A percentile compares a stretch with the other conserved stretches of the same genome.
phyloP scores from a whole-genome alignment of 805 yeast genomes.

The Yarrowia sp. region DNA sequence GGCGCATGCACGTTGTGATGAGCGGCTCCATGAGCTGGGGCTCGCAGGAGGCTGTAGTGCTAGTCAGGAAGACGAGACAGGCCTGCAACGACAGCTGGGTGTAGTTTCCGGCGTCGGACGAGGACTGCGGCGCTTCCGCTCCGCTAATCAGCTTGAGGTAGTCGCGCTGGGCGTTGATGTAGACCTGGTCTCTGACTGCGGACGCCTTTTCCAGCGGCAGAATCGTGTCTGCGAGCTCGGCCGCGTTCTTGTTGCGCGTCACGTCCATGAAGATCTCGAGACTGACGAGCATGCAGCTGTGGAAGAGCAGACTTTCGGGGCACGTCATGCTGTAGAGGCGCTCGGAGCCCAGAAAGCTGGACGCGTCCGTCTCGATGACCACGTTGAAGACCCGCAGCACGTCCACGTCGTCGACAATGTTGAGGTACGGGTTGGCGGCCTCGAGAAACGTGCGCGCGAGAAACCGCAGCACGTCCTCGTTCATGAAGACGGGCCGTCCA shows the following conservation, averaged over 20 bases:
- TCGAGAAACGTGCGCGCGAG: constrained; percentile 5
- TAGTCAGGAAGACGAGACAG: neutral
- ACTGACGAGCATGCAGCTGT: neutral
- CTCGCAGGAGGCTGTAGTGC: neutral
- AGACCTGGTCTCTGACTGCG: neutral
- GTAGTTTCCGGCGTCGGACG: neutral
- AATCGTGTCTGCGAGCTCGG: constrained; percentile 1
- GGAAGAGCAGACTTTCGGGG: constrained; percentile 3
- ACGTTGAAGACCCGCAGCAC: neutral
- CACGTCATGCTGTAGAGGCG: neutral
- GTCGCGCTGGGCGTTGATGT: neutral
- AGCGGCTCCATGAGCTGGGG: constrained; percentile 4
- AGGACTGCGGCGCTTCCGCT: neutral
- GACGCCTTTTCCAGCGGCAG: neutral
- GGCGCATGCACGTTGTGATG: constrained; percentile 4
- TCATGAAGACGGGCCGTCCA: neutral
- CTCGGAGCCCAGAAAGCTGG: too few relatives aligned
- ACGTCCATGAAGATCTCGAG: constrained; percentile 12
- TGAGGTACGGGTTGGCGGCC: constrained; percentile 8
- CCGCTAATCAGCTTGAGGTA: neutral
- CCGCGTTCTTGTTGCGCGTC: constrained; percentile 17
- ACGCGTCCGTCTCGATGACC: neutral
- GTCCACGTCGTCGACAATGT: constrained; percentile 5
- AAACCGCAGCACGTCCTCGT: constrained; percentile 11
- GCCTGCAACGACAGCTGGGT: neutral